These are phyloP conservation scores for Solanum bukasovii DNA, from an alignment of 257 asterid species.

Conservation along the genomic window DNA sequence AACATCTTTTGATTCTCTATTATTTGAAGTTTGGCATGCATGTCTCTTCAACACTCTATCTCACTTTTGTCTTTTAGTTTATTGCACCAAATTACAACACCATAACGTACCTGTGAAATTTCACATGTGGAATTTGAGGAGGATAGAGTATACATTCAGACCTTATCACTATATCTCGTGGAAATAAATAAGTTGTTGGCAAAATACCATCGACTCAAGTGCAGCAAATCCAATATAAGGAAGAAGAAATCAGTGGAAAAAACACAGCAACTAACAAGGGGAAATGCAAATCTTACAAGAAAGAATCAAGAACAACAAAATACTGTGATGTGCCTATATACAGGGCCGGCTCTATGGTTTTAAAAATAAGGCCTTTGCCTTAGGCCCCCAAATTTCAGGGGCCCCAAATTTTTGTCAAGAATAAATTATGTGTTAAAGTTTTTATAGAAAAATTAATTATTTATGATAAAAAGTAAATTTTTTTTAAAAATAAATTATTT, in stretches of 20 bases:
- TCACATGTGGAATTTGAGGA: neutral
- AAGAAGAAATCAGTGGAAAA: neutral
- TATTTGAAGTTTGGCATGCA: neutral
- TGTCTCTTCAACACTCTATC: neutral
- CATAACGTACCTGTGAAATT: neutral
- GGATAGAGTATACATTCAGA: too few relatives aligned
- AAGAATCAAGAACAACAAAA: neutral
- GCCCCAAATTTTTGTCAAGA: too few relatives aligned
- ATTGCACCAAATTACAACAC: neutral
- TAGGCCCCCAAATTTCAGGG: too few relatives aligned
- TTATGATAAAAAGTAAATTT: too few relatives aligned
- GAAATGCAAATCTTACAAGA: neutral
- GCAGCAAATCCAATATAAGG: too few relatives aligned
- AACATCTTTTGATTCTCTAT: neutral
- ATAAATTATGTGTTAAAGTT: too few relatives aligned
- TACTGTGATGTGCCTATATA: neutral
- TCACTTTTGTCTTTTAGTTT: neutral
- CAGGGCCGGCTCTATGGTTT: too few relatives aligned
- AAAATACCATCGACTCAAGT: too few relatives aligned
- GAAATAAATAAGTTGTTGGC: too few relatives aligned
- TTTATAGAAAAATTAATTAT: too few relatives aligned
- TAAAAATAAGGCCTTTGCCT: too few relatives aligned
- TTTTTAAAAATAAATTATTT: too few relatives aligned
- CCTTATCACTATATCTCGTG: neutral
- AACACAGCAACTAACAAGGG: neutral